Evolutionary conservation across 2,329 filamentous ascomycete genomes (phyloP).

Genomic region (Clonostachys solani): DNA sequence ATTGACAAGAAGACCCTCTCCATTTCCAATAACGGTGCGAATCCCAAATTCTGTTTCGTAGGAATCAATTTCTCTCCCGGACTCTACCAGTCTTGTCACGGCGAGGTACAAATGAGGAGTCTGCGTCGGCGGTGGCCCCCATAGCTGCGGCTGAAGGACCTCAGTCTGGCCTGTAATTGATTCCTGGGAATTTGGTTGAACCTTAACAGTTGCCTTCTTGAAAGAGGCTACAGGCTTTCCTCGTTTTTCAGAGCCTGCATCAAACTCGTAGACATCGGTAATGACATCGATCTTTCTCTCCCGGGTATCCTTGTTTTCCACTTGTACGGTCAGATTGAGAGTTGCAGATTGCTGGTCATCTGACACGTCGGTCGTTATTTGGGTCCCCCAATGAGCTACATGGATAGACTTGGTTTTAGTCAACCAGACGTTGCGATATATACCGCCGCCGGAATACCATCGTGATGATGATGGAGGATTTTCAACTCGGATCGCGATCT

Average conservation of each 20-base stretch:
- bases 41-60: slow-evolving; percentile 48
- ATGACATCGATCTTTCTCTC: not conserved
- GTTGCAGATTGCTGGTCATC: slow-evolving; percentile 28
- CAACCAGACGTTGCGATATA: slow-evolving; percentile 53
- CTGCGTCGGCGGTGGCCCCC: slow-evolving; percentile 40
- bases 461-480: slow-evolving; percentile 29
- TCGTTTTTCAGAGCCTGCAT: not conserved
- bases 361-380: slow-evolving; percentile 40
- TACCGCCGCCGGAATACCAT: slow-evolving; percentile 49
- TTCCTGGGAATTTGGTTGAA: not conserved
- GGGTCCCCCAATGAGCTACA: slow-evolving; percentile 45
- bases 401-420: slow-evolving; percentile 39
- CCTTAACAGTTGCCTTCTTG: not conserved
- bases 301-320: slow-evolving; percentile 31
- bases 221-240: not conserved
- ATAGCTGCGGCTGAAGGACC: slow-evolving; percentile 31
- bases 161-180: not conserved
- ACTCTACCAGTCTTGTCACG: slow-evolving; percentile 28
- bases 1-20: slow-evolving; percentile 39
- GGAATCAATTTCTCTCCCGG: slow-evolving; percentile 24
- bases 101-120: slow-evolving; percentile 42
- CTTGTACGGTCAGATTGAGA: slow-evolving; percentile 34
- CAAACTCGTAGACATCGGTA: slow-evolving; percentile 3
- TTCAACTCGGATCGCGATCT: slow-evolving; percentile 42
- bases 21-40: slow-evolving; percentile 32